Evolutionary conservation across 2,329 filamentous ascomycete genomes (phyloP), one percentile per base, ranked within the genome.

Genomic region (Thelonectria rubi): DNA sequence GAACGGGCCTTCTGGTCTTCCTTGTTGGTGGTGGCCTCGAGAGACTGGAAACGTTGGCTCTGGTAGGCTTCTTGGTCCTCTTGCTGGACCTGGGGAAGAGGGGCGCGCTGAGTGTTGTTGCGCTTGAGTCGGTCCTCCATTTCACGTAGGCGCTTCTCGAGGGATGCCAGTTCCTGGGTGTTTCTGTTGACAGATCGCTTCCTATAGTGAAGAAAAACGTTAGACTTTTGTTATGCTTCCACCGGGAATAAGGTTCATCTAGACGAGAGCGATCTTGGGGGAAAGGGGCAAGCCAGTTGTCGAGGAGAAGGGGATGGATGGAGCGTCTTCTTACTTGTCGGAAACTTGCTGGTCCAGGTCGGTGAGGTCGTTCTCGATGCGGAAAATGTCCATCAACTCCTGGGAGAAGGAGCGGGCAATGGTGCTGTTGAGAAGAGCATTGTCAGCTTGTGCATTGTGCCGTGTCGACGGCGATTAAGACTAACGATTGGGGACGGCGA

Each of bases 321-420:
- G 63, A 58, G 46, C 26, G 26, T 30, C 48, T 45, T 80, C 89
- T 74, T 82, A 97, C 94, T 94, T 94, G 77, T 92, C 86, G 75
- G 92, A 86, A 63, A 97, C 87, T 68, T 91, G 87, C 75, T 90
- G 84, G 72, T 91, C 87, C 37, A 97, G 84, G 64, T 90, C 86
- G 72, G 90, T 87, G 60, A 95, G 75, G 69, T 89, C 90, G 77
- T 88, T 90, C 70, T 95, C 92, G 74, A 97, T 89, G 73, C 91
- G 90, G 82, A 97, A 97, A 70, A 96, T 90, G 75, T 93, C 90
- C 82, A 94, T 91, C 63, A 97, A 84, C 76, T 94, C 92, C 46
- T 88, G 83, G 62, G 93, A 94, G 80, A 97, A 97, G 74, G 91
- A 92, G 71, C 88, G 90, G 55, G 93, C 94, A 78, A 97, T 88